Conservation (phyloP, 331 rosid species). For the Cydonia oblonga region DNA sequence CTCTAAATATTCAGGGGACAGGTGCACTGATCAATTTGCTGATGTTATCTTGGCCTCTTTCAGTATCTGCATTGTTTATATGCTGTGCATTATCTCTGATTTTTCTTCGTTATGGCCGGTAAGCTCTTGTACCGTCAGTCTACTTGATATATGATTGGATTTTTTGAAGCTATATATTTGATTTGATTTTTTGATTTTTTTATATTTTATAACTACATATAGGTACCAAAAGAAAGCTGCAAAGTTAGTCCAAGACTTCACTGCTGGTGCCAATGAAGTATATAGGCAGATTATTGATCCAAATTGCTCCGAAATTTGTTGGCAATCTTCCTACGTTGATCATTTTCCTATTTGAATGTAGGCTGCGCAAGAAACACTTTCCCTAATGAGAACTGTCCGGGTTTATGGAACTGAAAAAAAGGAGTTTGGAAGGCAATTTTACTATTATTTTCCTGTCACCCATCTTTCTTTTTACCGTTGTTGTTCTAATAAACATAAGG, state of each 20-base stretch:
- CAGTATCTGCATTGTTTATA: conserved; percentile 57
- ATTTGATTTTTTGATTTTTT: too few species aligned
- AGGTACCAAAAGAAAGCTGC: conserved; percentile 95
- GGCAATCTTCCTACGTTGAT: background rate
- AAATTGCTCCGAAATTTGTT: conserved; percentile 8
- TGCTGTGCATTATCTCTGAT: conserved; percentile 58
- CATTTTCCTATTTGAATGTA: conserved; percentile 16
- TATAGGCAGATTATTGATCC: conserved; percentile 8
- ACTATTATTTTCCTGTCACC: conserved; percentile 3
- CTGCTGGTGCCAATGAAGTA: conserved; percentile 93
- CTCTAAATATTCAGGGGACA: conserved; percentile 44
- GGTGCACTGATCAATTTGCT: conserved; percentile 78
- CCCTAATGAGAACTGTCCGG: conserved; percentile 85
- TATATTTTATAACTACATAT: background rate
- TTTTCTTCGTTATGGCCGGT: conserved; percentile 79
- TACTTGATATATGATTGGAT: background rate
- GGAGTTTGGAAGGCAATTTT: conserved; percentile 56
- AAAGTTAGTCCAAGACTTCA: conserved; percentile 65
- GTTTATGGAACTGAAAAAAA: conserved; percentile 81
- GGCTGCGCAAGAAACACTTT: conserved; percentile 94
- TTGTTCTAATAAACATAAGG: background rate
- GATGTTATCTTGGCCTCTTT: conserved; percentile 80
- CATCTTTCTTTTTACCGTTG: background rate
- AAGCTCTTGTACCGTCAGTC: conserved; percentile 27
- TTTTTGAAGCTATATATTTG: background rate